Conservation (phyloP, 169 alveolate species). For the Plasmodium adleri region DNA sequence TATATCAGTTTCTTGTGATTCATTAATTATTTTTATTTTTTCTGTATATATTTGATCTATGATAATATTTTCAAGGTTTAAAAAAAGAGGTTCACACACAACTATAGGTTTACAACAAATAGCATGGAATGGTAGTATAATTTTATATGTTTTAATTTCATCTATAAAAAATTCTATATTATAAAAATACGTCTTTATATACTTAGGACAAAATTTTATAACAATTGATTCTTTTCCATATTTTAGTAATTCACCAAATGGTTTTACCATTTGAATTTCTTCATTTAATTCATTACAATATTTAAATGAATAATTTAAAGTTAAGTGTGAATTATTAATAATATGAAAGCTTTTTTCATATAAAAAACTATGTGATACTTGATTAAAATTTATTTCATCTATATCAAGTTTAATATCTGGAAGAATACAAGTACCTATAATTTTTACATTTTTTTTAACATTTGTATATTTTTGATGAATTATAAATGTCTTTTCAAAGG, state of each 20-base stretch:
- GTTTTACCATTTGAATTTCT: constrained; percentile 34
- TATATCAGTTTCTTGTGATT: constrained; percentile 41
- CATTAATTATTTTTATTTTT: constrained; percentile 37
- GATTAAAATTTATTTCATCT: constrained; percentile 51
- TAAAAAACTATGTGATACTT: constrained; percentile 56
- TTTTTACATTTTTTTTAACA: constrained; percentile 21
- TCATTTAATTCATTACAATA: constrained; percentile 50
- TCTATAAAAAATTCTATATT: constrained; percentile 28
- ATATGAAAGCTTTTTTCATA: constrained; percentile 34
- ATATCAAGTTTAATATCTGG: constrained; percentile 36
- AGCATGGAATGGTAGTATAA: constrained; percentile 27
- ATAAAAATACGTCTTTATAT: constrained; percentile 17
- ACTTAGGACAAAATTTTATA: constrained; percentile 53
- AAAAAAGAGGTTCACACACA: constrained; percentile 27
- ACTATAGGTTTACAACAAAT: constrained; percentile 37
- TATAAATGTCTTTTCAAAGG: constrained; percentile 22
- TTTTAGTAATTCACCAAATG: neutral
- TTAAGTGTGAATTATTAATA: constrained; percentile 47
- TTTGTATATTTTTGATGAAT: constrained; percentile 71
- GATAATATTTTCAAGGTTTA: constrained; percentile 47
- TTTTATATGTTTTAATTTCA: constrained; percentile 56
- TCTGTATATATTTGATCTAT: constrained; percentile 54
- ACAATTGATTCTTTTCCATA: constrained; percentile 32
- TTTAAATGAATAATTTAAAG: constrained; percentile 36
- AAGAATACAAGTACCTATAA: constrained; percentile 26